Conservation (phyloP, 306 rosid species). For the Pyrus communis region DNA sequence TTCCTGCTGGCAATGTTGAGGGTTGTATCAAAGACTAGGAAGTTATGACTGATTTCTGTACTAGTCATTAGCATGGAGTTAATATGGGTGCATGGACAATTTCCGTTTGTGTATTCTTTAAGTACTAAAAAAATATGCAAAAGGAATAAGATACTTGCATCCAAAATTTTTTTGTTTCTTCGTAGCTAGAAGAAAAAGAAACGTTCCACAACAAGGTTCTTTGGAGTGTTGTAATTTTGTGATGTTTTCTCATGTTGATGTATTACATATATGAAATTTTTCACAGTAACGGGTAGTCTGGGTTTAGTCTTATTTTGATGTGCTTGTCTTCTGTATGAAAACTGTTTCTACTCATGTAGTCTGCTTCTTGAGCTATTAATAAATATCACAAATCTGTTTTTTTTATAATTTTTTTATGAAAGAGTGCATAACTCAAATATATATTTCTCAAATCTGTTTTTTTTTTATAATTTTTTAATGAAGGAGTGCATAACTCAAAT, state of each 20-base stretch:
- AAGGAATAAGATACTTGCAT: background rate
- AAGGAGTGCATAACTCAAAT: background rate
- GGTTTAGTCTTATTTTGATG: background rate
- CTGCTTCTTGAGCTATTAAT: background rate
- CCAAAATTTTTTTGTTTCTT: background rate
- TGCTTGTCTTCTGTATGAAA: background rate
- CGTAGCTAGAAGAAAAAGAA: background rate
- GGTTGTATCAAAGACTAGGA: background rate
- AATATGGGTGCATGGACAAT: background rate
- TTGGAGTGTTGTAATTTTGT: background rate
- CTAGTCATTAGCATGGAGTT: background rate
- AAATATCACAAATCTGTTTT: background rate
- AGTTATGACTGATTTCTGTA: background rate
- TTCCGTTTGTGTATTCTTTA: background rate
- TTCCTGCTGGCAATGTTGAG: background rate
- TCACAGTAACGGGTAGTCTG: background rate
- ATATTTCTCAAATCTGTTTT: slow-evolving; percentile 1
- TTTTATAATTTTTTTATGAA: background rate
- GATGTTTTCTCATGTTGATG: background rate
- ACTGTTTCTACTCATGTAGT: background rate
- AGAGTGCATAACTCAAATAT: background rate
- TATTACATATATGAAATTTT: background rate
- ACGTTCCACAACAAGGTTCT: background rate
- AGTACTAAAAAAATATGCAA: background rate
- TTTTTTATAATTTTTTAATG: background rate